A percentile compares a stretch with the other conserved stretches of the same genome.
Evolutionary conservation across 2,329 filamentous ascomycete species (phyloP).

Genomic region (Metarhizium robertsii): DNA sequence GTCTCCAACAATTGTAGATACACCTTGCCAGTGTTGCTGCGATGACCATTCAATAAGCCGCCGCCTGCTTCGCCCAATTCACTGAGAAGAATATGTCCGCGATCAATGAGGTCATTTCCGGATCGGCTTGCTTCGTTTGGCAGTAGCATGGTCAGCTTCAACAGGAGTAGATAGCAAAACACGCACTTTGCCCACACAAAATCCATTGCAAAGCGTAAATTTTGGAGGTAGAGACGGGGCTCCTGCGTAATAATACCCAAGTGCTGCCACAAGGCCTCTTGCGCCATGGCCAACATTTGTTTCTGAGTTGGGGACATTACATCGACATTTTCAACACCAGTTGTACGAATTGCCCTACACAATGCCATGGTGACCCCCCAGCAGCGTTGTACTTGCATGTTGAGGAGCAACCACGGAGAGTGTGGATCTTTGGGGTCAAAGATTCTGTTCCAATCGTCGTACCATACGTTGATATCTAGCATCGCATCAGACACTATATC

Average conservation of each 20-base stretch:
- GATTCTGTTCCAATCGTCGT: slow-evolving; percentile 26
- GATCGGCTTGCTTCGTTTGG: too few relatives aligned
- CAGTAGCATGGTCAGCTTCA: slow-evolving; percentile 41
- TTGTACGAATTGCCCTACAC: slow-evolving; percentile 32
- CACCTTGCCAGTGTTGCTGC: slow-evolving; percentile 24
- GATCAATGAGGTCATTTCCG: slow-evolving; percentile 2
- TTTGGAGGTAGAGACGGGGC: slow-evolving; percentile 33
- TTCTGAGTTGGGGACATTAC: too few relatives aligned
- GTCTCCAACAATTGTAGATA: slow-evolving; percentile 16
- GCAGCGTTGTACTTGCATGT: slow-evolving; percentile 40
- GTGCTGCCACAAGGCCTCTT: too few relatives aligned
- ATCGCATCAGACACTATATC: slow-evolving; percentile 32
- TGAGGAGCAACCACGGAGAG: slow-evolving; percentile 28
- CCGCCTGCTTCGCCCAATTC: slow-evolving; percentile 15
- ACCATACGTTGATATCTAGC: slow-evolving; percentile 40
- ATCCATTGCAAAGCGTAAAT: slow-evolving; percentile 44
- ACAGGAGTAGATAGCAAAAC: slow-evolving; percentile 45
- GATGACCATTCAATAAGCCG: slow-evolving; percentile 11
- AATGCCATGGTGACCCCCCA: slow-evolving; percentile 44
- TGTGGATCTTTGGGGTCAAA: slow-evolving; percentile 9
- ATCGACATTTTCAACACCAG: too few relatives aligned
- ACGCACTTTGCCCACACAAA: slow-evolving; percentile 51
- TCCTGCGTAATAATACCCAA: too few relatives aligned
- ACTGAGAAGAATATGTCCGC: slow-evolving; percentile 13
- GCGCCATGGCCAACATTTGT: too few relatives aligned